These are phyloP conservation scores for Paraleonurus japonicus DNA, from an alignment of 257 asterid genomes.

Conservation along the genomic window DNA sequence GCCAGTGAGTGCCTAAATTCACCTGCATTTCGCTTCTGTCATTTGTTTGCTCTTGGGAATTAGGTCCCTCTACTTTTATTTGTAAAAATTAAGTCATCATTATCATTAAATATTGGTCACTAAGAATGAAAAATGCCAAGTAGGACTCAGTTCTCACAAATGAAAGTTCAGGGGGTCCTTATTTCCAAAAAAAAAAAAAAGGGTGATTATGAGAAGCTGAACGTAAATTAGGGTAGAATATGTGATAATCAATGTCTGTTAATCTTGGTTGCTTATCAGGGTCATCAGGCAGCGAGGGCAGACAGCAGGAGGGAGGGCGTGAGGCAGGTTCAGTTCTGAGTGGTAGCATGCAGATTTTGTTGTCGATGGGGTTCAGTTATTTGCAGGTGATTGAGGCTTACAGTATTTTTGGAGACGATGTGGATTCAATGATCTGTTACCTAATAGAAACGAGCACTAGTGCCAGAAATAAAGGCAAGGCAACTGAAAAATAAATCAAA, in stretches of 20 bases:
- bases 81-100: background rate
- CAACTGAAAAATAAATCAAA: conserved; percentile 56
- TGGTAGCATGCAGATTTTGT: conserved; percentile 73
- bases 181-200: too few species aligned
- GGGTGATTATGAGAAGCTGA: background rate
- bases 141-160: background rate
- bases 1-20: conserved; percentile 60
- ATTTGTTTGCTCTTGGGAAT: background rate
- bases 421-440: conserved; percentile 92
- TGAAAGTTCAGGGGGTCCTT: background rate
- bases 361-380: conserved; percentile 97
- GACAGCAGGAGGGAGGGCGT: conserved; percentile 38
- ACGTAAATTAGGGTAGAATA: background rate
- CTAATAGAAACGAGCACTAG: conserved; percentile 66
- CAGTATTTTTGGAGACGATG: conserved; percentile 90
- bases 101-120: background rate
- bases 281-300: conserved; percentile 52
- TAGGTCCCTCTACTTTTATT: background rate
- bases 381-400: conserved; percentile 90
- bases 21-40: background rate
- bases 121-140: background rate
- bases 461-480: conserved; percentile 95
- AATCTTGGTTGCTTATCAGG: conserved; percentile 36
- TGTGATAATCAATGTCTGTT: background rate
- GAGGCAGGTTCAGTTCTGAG: conserved; percentile 44